A percentile compares a stretch with the other conserved stretches of the same genome.
phyloP scores from a whole-genome alignment of 2,329 filamentous ascomycete genomes.

The Plenodomus biglobosus region DNA sequence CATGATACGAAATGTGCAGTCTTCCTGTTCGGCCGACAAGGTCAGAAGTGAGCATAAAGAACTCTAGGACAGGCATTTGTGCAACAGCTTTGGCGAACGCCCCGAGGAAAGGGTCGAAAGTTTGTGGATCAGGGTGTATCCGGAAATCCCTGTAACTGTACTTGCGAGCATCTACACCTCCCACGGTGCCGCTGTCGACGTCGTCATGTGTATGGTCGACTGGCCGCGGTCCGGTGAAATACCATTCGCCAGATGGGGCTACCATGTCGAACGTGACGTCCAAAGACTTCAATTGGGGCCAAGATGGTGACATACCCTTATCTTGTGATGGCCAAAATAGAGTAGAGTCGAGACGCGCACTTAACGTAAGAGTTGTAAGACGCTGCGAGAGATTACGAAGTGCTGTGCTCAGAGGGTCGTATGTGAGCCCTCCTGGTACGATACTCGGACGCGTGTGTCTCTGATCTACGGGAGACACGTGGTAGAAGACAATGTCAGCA shows the following conservation, averaged over 20 bases:
- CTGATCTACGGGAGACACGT: conserved; percentile 5
- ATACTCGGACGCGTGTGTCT: conserved; percentile 3
- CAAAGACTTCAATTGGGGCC: conserved; percentile 13
- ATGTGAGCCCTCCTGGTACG: conserved; percentile 5
- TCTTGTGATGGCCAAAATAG: conserved; percentile 17
- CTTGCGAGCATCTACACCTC: not conserved
- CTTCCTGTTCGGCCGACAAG: not conserved
- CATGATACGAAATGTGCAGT: conserved; percentile 10
- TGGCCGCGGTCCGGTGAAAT: conserved; percentile 12
- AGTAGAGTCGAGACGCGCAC: conserved; percentile 9
- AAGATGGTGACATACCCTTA: conserved; percentile 3
- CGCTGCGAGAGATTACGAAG: conserved; percentile 11
- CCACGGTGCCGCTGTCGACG: conserved; percentile 2
- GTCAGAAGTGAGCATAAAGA: conserved; percentile 9
- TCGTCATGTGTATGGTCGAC: not conserved
- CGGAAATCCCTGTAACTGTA: conserved; percentile 8
- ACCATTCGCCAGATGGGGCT: conserved; percentile 12
- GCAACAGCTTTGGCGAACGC: conserved; percentile 20
- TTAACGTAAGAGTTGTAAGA: conserved; percentile 12
- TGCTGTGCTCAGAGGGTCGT: conserved; percentile 14
- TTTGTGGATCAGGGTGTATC: conserved; percentile 11
- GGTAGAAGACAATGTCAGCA: conserved; percentile 4
- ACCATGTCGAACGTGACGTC: conserved; percentile 11
- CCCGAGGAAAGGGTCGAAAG: conserved; percentile 16
- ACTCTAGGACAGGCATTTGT: conserved; percentile 13